A percentile compares a stretch with the other conserved stretches of the same genome.
Evolutionary conservation across 192 early-diverging fungal genomes (phyloP).

Genomic region (Pilobolus umbonatus): DNA sequence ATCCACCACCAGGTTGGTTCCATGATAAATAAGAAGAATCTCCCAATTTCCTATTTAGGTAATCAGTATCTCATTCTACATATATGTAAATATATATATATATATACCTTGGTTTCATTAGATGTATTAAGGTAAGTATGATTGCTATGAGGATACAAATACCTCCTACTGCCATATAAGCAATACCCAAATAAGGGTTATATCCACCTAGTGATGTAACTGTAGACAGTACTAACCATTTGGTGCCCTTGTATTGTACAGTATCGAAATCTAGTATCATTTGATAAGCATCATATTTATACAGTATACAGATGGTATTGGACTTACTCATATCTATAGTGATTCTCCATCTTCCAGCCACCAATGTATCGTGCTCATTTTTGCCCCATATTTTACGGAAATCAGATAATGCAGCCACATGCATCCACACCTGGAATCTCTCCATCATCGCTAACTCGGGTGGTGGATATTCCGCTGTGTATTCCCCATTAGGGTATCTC

Average conservation of each 20-base stretch:
- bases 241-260: slow-evolving; percentile 80
- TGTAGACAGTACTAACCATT: slow-evolving; percentile 91
- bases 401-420: slow-evolving; percentile 87
- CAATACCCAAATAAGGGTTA: slow-evolving; percentile 90
- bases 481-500: slow-evolving; percentile 53
- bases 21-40: slow-evolving; percentile 19
- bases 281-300: neutral
- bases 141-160: slow-evolving; percentile 82
- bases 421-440: slow-evolving; percentile 95
- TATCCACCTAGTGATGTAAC: slow-evolving; percentile 89
- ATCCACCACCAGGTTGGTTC: slow-evolving; percentile 17
- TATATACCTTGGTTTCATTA: slow-evolving; percentile 75
- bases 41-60: slow-evolving; percentile 15
- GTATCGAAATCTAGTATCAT: slow-evolving; percentile 67
- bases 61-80: neutral
- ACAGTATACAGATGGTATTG: neutral
- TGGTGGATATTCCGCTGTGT: slow-evolving; percentile 39
- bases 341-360: slow-evolving; percentile 63
- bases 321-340: slow-evolving; percentile 66
- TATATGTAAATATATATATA: neutral
- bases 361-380: slow-evolving; percentile 55
- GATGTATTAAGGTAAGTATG: slow-evolving; percentile 79
- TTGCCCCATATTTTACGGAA: slow-evolving; percentile 91
- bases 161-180: slow-evolving; percentile 85
- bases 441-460: slow-evolving; percentile 66